Evolutionary conservation across 768 basidiomycete genomes (phyloP).

Genomic region (Ramaria sp.): DNA sequence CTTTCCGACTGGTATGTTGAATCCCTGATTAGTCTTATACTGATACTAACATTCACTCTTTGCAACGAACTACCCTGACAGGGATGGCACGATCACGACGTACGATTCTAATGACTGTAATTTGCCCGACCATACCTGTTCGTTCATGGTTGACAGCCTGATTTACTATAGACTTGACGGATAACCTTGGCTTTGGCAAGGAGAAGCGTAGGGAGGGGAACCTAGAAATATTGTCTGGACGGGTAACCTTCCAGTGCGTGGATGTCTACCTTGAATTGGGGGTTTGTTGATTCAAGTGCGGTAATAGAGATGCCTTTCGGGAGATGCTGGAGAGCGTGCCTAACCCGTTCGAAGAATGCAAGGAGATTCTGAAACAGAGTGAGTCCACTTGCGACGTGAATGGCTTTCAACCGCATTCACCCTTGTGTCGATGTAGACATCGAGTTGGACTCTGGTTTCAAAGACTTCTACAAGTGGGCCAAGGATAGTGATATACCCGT

Average conservation of each 20-base stretch:
- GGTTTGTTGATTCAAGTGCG: neutral
- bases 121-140: conserved; percentile 13
- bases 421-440: conserved; percentile 39
- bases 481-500: conserved; percentile 72
- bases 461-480: conserved; percentile 79
- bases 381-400: conserved; percentile 15
- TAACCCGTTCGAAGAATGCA: conserved; percentile 75
- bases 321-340: conserved; percentile 75
- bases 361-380: conserved; percentile 65
- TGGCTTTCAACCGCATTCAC: neutral
- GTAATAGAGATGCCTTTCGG: conserved; percentile 69
- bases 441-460: conserved; percentile 80
- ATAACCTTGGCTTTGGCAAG: conserved; percentile 79
- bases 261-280: neutral
- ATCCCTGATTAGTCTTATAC: conserved; percentile 5
- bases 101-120: conserved; percentile 88
- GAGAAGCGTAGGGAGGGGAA: conserved; percentile 67
- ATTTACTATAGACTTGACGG: conserved; percentile 58
- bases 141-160: neutral
- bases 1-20: conserved; percentile 79
- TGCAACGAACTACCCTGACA: conserved; percentile 20
- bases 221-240: conserved; percentile 56
- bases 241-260: conserved; percentile 55
- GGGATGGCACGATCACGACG: conserved; percentile 92
- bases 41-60: neutral